Conservation (phyloP, 345 rosid species). For the Populus deltoides region DNA sequence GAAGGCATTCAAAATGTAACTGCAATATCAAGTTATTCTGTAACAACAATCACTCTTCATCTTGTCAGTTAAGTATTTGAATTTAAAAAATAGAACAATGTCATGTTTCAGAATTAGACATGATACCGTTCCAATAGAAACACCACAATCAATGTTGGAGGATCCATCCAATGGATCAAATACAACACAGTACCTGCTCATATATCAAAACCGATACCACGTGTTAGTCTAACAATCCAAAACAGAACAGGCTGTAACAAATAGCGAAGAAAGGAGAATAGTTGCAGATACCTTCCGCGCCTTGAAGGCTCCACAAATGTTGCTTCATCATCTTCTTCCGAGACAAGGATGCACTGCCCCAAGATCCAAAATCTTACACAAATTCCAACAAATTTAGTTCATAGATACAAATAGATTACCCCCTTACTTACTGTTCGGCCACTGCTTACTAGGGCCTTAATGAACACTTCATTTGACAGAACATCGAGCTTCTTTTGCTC, state of each 20-base stretch:
- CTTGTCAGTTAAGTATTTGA: conserved; percentile 2
- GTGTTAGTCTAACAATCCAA: background rate
- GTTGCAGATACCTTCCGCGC: conserved; percentile 69
- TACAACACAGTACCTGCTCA: conserved; percentile 78
- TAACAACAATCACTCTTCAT: conserved; percentile 7
- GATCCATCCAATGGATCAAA: conserved; percentile 99
- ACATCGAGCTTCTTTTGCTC: conserved; percentile 98
- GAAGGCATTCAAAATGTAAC: conserved; percentile 26
- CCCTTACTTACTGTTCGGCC: conserved; percentile 75
- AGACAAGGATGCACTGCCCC: conserved; percentile 83
- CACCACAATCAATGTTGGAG: conserved; percentile 96
- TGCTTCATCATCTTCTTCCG: conserved; percentile 96
- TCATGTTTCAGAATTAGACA: conserved; percentile 3
- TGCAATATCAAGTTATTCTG: conserved; percentile 22
- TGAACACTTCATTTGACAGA: conserved; percentile 88
- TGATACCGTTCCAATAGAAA: conserved; percentile 91
- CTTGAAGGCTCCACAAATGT: conserved; percentile 67
- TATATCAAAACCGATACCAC: background rate
- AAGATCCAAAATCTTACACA: conserved; percentile 19
- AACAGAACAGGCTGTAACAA: background rate
- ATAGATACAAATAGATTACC: background rate
- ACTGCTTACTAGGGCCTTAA: conserved; percentile 94
- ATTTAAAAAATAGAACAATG: background rate
- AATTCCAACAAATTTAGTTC: background rate
- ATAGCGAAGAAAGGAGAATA: conserved; percentile 1